Base-by-base conservation (phyloP, 192 early-diverging fungal genomes). In the Rhizophagus prolifer region DNA sequence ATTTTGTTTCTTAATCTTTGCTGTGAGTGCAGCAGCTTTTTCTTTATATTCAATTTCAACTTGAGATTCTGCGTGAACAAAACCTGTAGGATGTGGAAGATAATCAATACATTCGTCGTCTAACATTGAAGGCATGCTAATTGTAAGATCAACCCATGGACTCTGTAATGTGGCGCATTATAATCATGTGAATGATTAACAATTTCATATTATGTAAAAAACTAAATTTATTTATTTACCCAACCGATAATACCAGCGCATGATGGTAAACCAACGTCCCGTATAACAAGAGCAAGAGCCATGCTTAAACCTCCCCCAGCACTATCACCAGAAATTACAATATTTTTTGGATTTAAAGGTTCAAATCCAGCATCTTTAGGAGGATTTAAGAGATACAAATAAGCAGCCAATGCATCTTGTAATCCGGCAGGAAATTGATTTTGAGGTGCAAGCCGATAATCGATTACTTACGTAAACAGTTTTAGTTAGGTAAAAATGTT, bases 401-500 rank as follows among this genome's bases (percentile, higher is more conserved):
- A 96, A 0, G 93, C 89, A 38, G 91, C 86, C 41, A 96, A 70
- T 58, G 91, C 89, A 83, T 98, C 96, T 41, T 93, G 87, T 10
- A 98, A 75, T 38, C 92, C 94, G 65, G 89, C 81, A 10, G 95
- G 96, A 79, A 94, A 98, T 14, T 91, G 87, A 26, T 88, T 80
- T 72, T 93, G 88, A 0, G 96, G 95, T 0, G 95, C 90, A 23
- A 97, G 79, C 10, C 96, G 83, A 81, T 98, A 97, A 77, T 91
- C 88, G 30, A 93, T 82, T 9, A 84, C 90, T n/a, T 78, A 78
- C 38, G 3, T 34, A 74, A 36, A n/a, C 9, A 19, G 4, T 13
- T 34, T 34, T 34, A 34, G 9, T 25, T 25, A 21, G 14, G 2
- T 14, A 16, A 30, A n/a, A 62, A 30, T 26, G 9, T 30, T 59